phyloP scores from a whole-genome alignment of 495 filamentous ascomycete genomes.

The Neurospora sp. region DNA sequence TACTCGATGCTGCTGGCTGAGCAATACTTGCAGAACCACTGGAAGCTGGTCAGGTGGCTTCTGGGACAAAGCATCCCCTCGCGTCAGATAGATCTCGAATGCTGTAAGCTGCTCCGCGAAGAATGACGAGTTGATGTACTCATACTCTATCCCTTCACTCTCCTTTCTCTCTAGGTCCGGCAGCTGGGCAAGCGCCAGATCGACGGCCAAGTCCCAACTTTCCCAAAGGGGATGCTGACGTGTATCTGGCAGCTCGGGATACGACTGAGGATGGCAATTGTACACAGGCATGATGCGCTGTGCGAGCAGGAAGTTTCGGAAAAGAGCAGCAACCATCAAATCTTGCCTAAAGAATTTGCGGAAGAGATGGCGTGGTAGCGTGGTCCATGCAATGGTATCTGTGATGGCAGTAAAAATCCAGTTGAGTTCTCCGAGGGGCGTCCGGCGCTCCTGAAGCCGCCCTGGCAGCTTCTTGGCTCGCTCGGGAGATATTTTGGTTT shows the following conservation, averaged over 20 bases:
- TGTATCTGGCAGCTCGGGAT: constrained; percentile 79
- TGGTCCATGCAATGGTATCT: constrained; percentile 98
- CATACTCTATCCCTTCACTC: constrained; percentile 64
- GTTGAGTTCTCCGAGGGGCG: constrained; percentile 90
- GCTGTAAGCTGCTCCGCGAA: constrained; percentile 96
- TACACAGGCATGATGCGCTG: constrained; percentile 94
- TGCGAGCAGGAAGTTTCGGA: constrained; percentile 88
- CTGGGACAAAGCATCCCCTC: constrained; percentile 69
- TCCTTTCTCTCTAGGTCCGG: constrained; percentile 67
- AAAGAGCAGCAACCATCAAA: constrained; percentile 94
- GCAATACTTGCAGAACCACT: constrained; percentile 88
- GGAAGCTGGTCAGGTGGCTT: constrained; percentile 89
- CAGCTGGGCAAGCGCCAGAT: constrained; percentile 88
- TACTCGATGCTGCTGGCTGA: constrained; percentile 93
- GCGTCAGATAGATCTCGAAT: constrained; percentile 91
- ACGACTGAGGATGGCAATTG: constrained; percentile 85
- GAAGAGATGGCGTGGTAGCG: constrained; percentile 76
- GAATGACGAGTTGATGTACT: constrained; percentile 90
- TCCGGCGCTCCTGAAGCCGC: constrained; percentile 81
- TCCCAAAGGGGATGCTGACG: constrained; percentile 92
- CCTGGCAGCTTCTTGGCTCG: constrained; percentile 75
- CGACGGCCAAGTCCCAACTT: constrained; percentile 94
- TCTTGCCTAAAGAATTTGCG: constrained; percentile 96
- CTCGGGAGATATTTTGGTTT: constrained; percentile 62
- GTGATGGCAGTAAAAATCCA: constrained; percentile 99